Conservation (phyloP, 2,329 filamentous ascomycete genomes). For the Trichoderma aggressivum region DNA sequence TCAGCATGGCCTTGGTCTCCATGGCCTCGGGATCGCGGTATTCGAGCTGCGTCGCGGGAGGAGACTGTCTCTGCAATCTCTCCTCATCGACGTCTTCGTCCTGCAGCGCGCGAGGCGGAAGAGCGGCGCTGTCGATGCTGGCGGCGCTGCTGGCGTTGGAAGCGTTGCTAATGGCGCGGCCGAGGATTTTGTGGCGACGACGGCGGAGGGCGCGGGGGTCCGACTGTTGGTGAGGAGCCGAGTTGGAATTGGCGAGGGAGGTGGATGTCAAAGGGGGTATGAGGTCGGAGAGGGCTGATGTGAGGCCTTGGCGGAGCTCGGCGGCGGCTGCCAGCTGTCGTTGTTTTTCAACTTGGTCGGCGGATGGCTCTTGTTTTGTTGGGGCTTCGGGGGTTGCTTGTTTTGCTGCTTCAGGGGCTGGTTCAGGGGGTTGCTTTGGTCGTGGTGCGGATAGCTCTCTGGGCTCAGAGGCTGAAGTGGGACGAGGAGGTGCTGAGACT, state of each 20-base stretch:
- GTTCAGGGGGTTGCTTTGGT: background rate
- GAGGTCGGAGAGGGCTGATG: constrained; percentile 43
- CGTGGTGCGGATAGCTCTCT: background rate
- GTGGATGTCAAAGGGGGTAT: constrained; percentile 31
- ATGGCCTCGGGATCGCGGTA: constrained; percentile 52
- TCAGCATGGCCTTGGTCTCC: constrained; percentile 41
- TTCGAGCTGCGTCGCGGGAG: constrained; percentile 50
- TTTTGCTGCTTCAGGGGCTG: background rate
- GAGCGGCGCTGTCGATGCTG: constrained; percentile 27
- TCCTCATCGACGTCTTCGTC: constrained; percentile 28
- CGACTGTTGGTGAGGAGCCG: background rate
- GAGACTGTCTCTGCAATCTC: constrained; percentile 26
- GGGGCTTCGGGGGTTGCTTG: background rate
- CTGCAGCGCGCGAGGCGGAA: constrained; percentile 12
- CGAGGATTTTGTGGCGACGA: constrained; percentile 52
- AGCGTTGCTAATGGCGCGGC: constrained; percentile 56
- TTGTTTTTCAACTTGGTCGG: constrained; percentile 23
- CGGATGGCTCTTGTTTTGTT: constrained; percentile 15
- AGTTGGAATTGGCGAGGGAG: background rate
- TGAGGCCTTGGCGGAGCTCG: constrained; percentile 36
- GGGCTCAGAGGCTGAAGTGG: constrained; percentile 5
- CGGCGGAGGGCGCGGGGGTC: constrained; percentile 32
- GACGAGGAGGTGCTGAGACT: background rate
- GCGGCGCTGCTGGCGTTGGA: constrained; percentile 49
- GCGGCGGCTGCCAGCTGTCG: constrained; percentile 28